Conservation (phyloP, 2,329 filamentous ascomycete species). For the Fusarium sp. region DNA sequence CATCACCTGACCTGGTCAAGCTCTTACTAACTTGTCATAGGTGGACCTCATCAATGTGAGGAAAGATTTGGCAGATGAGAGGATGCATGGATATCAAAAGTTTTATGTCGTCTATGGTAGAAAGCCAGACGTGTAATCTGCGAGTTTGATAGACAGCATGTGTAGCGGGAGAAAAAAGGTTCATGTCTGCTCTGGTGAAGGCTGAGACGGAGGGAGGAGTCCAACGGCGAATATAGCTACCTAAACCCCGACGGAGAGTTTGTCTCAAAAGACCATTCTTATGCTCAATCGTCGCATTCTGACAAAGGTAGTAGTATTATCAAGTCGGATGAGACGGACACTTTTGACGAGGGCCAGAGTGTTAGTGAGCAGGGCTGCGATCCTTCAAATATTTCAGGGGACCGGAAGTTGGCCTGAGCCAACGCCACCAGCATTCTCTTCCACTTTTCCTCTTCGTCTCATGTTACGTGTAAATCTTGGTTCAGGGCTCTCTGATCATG, state of each 20-base stretch:
- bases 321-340: not conserved
- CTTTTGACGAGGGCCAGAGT: not conserved
- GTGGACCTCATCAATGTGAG: not conserved
- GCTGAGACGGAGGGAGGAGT: not conserved
- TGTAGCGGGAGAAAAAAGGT: not conserved
- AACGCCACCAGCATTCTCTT: not conserved
- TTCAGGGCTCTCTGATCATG: not conserved
- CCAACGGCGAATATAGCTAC: not conserved
- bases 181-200: not conserved
- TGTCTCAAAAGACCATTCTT: not conserved
- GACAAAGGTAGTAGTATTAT: not conserved
- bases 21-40: not conserved
- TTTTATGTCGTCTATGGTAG: slow-evolving; percentile 6
- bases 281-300: not conserved
- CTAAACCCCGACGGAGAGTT: not conserved
- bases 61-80: not conserved
- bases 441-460: not conserved
- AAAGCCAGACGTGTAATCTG: not conserved
- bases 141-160: not conserved
- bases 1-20: not conserved
- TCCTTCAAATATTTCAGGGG: not conserved
- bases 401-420: not conserved
- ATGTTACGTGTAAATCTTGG: not conserved
- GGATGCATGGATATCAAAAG: slow-evolving; percentile 1
- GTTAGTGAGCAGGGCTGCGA: not conserved